Evolutionary conservation across 192 early-diverging fungal genomes (phyloP).

Genomic region (Backusella circina): DNA sequence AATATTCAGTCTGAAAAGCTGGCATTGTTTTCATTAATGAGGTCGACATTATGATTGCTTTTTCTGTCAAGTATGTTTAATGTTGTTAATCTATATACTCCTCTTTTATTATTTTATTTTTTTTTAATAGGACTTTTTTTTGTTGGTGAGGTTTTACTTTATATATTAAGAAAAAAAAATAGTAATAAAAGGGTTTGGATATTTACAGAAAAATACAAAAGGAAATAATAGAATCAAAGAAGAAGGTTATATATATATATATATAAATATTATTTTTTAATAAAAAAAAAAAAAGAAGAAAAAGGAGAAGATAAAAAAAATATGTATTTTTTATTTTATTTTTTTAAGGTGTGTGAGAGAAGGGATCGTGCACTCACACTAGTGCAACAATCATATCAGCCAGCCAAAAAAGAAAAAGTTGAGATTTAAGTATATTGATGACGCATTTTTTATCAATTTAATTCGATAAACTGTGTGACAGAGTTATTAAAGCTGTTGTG

Average conservation of each 20-base stretch:
- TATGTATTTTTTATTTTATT: neutral
- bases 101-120: neutral
- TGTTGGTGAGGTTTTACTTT: neutral
- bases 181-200: neutral
- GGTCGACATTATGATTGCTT: neutral
- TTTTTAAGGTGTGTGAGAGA: neutral
- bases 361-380: neutral
- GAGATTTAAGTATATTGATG: neutral
- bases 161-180: neutral
- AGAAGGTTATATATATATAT: neutral
- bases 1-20: neutral
- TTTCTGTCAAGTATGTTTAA: conserved; percentile 4
- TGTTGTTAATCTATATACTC: neutral
- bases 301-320: neutral
- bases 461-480: too few relatives aligned
- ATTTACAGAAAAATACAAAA: conserved; percentile 2
- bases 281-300: neutral
- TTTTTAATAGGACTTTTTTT: neutral
- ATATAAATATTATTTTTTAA: neutral
- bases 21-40: neutral
- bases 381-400: neutral
- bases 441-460: neutral
- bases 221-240: neutral
- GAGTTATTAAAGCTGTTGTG: neutral
- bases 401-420: neutral